Base-by-base conservation (phyloP, 306 rosid species). In the Benincasa hispida region DNA sequence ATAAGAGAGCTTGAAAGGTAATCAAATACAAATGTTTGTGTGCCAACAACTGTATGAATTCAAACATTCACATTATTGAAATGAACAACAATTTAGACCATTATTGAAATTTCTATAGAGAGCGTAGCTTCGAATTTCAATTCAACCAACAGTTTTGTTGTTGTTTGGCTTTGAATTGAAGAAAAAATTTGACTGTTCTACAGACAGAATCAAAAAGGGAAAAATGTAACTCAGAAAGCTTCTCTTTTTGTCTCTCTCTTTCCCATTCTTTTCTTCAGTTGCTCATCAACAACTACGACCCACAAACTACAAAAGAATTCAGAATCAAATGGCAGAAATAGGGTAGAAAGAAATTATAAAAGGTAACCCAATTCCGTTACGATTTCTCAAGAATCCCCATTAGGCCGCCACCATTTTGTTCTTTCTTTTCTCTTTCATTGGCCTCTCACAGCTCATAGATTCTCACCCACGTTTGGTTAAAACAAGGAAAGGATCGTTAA, bases 281-380 rank as follows among this genome's bases (percentile, higher is more conserved):
- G 45, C 76, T 50, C 27, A 50, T 70, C 75, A 70, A 21, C 74
- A 2, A 35, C 48, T 14, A 3, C 17, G 37, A 17, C 76, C 41
- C 76, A 50, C 58, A 28, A 50, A 4, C 61, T 51, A 28, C 76
- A 30, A 30, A 45, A 24, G 17, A 72, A 27, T 47, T 25, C 42
- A 50, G 76, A 72, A 72, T 72, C 75, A 70, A 42, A 42, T 17
- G 74, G 35, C 8, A 12, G 35, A 72, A 28, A 72, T n/a, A 72
- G 50, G 59, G 60, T 30, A 2, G 27, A 12, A 11, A 0, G 27
- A 72, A 18, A 5, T 50, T 12, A n/a, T 6, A 14, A 27, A 28
- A 50, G 57, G 60, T 28, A 48, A 48, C 6, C 45, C 25, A 18
- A 72, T 72, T 72, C 76, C 42, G 19, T 50, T 51, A 10, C 76